Base-by-base conservation (phyloP, 192 early-diverging fungal species). In the Rhizoclosmatium sp. region DNA sequence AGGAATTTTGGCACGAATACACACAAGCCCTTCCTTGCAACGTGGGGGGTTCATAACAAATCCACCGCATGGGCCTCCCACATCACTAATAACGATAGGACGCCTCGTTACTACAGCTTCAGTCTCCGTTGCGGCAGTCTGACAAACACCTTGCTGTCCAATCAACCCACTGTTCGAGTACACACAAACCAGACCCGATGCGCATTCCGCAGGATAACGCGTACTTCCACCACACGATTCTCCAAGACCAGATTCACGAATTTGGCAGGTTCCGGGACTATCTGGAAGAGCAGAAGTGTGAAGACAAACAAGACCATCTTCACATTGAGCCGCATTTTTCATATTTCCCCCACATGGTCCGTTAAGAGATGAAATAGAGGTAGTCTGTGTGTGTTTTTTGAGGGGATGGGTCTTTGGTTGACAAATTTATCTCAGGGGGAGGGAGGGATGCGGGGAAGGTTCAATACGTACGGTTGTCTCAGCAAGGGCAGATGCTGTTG, bases 1-100 rank as follows among this genome's bases (percentile, higher is more conserved):
- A 10, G 66, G 66, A 31, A 39, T 10, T 19, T 42, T 47, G 44
- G 3, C 39, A 4, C 10, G 21, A 44, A 68, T 10, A 65, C 74
- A 75, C 10, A 65, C 74, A 56, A 75, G 74, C 31, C 74, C 74
- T 51, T n/a, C 19, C 40, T 46, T 56, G 48, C 74, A 75, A 39
- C 47, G 62, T 14, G 21, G 74, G 21, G 74, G 31, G 74, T 65
- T 75, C 14, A 10, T 16, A 31, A 75, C 67, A 51, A 75, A 75
- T 23, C 74, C 74, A 16, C 74, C 74, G 61, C 74, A 75, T 16
- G 21, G 23, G 3, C 74, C 74, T 40, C 74, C 74, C 7, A 49
- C 31, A 41, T 56, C 74, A 41, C 46, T 78, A 21, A 66, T 65
- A 23, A 45, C 41, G 31, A 31, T 31, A 31, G 31, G 31, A 31